phyloP scores from a whole-genome alignment of 768 basidiomycete genomes.

The Lentinula raphanica region DNA sequence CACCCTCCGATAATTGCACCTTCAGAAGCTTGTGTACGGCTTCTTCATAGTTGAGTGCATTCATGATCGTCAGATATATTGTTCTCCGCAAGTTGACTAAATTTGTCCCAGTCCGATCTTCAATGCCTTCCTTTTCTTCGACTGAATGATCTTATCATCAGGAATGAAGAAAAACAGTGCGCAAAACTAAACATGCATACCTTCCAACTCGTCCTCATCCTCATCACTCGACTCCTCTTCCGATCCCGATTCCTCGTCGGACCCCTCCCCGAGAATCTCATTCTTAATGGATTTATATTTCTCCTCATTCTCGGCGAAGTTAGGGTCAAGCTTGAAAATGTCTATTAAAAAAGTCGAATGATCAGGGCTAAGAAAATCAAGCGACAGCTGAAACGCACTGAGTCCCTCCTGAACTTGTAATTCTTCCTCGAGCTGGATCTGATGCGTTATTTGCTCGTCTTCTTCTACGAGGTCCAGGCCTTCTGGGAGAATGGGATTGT shows the following conservation, averaged over 20 bases:
- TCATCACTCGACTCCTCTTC: conserved; percentile 65
- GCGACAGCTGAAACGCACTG: conserved; percentile 51
- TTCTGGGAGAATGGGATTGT: conserved; percentile 91
- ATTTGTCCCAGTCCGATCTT: conserved; percentile 93
- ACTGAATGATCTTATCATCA: conserved; percentile 29
- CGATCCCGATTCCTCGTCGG: conserved; percentile 65
- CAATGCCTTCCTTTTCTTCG: conserved; percentile 82
- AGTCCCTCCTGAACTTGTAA: conserved; percentile 90
- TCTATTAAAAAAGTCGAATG: conserved; percentile 44
- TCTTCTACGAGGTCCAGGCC: conserved; percentile 96
- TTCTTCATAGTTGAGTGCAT: conserved; percentile 96
- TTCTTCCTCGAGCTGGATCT: conserved; percentile 88
- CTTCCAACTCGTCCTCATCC: conserved; percentile 54
- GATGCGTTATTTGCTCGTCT: conserved; percentile 96
- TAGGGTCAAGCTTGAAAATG: conserved; percentile 91
- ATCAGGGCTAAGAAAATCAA: background rate
- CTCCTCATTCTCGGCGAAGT: conserved; percentile 87
- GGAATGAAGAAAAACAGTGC: background rate
- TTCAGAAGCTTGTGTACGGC: conserved; percentile 97
- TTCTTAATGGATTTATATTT: conserved; percentile 87
- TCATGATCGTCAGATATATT: conserved; percentile 99
- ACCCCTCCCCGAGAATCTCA: conserved; percentile 91
- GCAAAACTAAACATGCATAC: conserved; percentile 19
- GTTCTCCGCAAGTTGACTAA: conserved; percentile 89
- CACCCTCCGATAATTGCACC: conserved; percentile 84